Evolutionary conservation across 495 filamentous ascomycete genomes (phyloP), one percentile per base, ranked within the genome.

Genomic region (Hapsidospora chrysogenum): DNA sequence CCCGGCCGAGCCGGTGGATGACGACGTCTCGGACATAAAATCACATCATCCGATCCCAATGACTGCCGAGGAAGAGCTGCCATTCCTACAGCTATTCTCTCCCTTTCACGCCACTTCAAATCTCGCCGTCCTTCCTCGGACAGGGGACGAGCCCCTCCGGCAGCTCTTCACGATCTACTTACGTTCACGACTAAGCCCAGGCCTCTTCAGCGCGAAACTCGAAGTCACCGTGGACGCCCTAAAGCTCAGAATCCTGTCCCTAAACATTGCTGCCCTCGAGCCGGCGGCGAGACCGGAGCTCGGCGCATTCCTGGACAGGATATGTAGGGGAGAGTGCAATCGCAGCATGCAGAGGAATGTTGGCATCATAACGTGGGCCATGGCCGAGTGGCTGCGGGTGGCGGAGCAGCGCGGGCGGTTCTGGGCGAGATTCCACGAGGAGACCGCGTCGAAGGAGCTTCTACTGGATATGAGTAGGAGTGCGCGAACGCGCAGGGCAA

Each of bases 51-150:
- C 73, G 4, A 28, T 74, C 8, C 43, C 58, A 9, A 58, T 74
- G 44, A 47, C 53, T 0, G 51, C 56, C 9, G 57, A 56, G 2
- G 63, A 73, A 44, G 65, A 68, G 36, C 51, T 75, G 2, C 68
- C 70, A 5, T 73, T 63, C 44, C 61, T 76, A 0, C 59, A 66
- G 43, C 52, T 63, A 31, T 75, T 78, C 40, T 67, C 60, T 3
- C 63, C 68, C 1, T 48, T 78, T 2, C 49, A 53, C 16, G 72
- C 68, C 40, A 56, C 62, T 4, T 68, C 65, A 2, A 54, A 51
- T 1, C 52, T 69, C 37, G 57, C 56, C 4, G 45, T 60, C 4
- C 38, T 68, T 0, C 53, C 58, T 0, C 36, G 34, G 2, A 39
- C 21, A 17, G 33, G n/a, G 8, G 33, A 36, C 21, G 20, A 36